A percentile compares a stretch with the other conserved stretches of the same genome.
Evolutionary conservation across 345 rosid genomes (phyloP).

Genomic region (Barbarea vulgaris): DNA sequence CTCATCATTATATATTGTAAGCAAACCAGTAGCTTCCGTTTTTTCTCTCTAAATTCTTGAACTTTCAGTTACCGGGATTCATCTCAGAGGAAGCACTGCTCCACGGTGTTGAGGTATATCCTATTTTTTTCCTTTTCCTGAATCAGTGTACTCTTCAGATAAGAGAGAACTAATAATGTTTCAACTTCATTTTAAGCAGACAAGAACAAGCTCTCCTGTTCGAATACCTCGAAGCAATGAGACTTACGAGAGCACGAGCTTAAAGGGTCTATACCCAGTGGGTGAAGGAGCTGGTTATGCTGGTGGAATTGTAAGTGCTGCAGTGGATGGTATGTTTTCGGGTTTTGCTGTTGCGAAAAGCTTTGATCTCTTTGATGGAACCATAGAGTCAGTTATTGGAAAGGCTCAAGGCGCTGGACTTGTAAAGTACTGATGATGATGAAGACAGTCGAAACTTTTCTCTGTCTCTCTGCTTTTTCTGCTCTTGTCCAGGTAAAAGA

Average conservation of each 20-base stretch:
- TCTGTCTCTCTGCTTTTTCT: background rate
- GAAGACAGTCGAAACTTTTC: background rate
- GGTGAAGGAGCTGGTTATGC: conserved; percentile 99
- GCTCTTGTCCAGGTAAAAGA: conserved; percentile 2
- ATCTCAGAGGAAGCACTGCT: conserved; percentile 86
- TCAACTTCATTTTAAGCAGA: conserved; percentile 46
- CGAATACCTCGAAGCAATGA: conserved; percentile 69
- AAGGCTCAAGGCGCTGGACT: conserved; percentile 65
- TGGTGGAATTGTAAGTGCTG: conserved; percentile 98
- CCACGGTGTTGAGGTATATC: conserved; percentile 89
- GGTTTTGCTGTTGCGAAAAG: conserved; percentile 86
- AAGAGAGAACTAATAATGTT: background rate
- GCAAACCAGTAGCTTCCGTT: conserved; percentile 13
- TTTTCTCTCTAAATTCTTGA: conserved; percentile 25
- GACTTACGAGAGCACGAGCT: conserved; percentile 73
- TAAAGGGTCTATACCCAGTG: conserved; percentile 83
- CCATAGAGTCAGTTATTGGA: conserved; percentile 66
- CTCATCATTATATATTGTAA: background rate
- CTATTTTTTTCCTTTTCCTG: background rate
- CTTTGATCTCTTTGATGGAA: conserved; percentile 55
- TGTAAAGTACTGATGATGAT: conserved; percentile 56
- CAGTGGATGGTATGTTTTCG: conserved; percentile 89
- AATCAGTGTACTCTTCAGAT: background rate
- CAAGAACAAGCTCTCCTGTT: conserved; percentile 89
- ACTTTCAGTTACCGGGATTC: conserved; percentile 85